These are phyloP conservation scores for Cetradonia linearis DNA, from an alignment of 495 filamentous ascomycete species.

Conservation along the genomic window DNA sequence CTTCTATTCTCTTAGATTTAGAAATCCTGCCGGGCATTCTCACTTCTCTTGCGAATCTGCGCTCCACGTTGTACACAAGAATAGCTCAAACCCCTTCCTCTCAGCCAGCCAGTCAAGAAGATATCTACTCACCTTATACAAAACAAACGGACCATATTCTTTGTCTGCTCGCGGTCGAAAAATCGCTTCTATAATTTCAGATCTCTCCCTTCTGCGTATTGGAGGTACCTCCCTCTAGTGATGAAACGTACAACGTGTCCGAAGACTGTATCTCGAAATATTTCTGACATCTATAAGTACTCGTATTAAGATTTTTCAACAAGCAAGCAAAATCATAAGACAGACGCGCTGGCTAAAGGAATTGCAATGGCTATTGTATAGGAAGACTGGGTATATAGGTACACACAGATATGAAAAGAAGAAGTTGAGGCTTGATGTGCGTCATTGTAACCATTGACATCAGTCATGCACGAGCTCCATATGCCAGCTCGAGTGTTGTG, in stretches of 20 bases:
- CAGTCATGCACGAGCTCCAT: neutral
- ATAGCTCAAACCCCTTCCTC: neutral
- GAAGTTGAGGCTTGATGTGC: neutral
- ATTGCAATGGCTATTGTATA: neutral
- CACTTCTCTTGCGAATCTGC: neutral
- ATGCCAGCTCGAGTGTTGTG: neutral
- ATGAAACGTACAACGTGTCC: slow-evolving; percentile 33
- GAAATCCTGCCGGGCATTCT: neutral
- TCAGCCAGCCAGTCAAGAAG: neutral
- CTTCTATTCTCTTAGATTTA: neutral
- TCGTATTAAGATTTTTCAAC: neutral
- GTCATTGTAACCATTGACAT: neutral
- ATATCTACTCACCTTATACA: slow-evolving; percentile 1
- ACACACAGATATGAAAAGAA: neutral
- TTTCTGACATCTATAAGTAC: slow-evolving; percentile 19
- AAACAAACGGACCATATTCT: slow-evolving; percentile 28
- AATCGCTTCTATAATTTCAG: slow-evolving; percentile 30
- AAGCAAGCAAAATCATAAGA: neutral
- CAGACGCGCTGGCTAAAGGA: neutral
- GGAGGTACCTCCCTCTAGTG: slow-evolving; percentile 24
- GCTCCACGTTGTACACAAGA: neutral
- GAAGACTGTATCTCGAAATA: slow-evolving; percentile 28
- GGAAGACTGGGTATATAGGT: neutral
- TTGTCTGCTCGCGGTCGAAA: slow-evolving; percentile 26
- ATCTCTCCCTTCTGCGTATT: slow-evolving; percentile 33